A percentile compares a stretch with the other conserved stretches of the same genome.
Evolutionary conservation across 345 rosid genomes (phyloP).

Genomic region (Populus davidiana): DNA sequence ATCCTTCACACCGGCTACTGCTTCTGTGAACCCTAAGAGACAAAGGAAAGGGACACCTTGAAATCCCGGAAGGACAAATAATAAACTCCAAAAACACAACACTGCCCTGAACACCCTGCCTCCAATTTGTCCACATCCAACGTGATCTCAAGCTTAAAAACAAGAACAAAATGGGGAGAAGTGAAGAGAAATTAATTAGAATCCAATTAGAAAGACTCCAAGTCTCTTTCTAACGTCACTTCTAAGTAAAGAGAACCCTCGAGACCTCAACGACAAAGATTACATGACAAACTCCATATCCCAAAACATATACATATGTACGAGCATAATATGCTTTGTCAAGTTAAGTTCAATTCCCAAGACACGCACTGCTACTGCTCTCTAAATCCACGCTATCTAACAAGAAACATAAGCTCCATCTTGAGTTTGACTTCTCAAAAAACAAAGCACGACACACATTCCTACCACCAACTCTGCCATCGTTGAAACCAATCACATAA

Average conservation of each 20-base stretch:
- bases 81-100: conserved; percentile 26
- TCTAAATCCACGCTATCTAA: neutral
- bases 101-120: neutral
- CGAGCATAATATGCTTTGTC: neutral
- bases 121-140: conserved; percentile 19
- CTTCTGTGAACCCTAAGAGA: neutral
- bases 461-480: conserved; percentile 30
- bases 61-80: conserved; percentile 21
- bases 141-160: conserved; percentile 11
- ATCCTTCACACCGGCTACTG: neutral
- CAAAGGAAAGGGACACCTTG: conserved; percentile 24
- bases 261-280: conserved; percentile 32
- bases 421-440: conserved; percentile 11
- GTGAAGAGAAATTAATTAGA: neutral
- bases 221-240: conserved; percentile 6
- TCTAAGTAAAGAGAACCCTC: conserved; percentile 17
- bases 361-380: neutral
- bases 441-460: conserved; percentile 40
- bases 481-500: conserved; percentile 28
- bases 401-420: conserved; percentile 21
- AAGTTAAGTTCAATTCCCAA: conserved; percentile 25
- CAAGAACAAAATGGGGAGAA: conserved; percentile 16
- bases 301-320: neutral
- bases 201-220: conserved; percentile 16
- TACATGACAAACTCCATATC: conserved; percentile 29